Percentiles rank a stretch among this genome's conserved stretches.
Conservation (phyloP, 1,139 yeast species). For the Scheffersomyces parashehatae region DNA sequence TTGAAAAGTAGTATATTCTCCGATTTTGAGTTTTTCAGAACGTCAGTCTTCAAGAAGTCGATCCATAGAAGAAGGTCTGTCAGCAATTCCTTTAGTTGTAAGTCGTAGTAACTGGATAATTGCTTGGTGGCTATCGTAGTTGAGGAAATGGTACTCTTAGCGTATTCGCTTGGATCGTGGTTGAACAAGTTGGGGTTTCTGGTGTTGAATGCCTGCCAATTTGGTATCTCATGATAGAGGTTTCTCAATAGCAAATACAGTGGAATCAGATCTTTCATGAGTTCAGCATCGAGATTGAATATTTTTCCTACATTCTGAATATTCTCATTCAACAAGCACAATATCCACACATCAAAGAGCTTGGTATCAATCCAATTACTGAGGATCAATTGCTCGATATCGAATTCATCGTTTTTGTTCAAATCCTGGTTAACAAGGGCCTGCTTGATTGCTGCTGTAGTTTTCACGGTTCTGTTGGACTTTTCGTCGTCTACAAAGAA, state of each 20-base stretch:
- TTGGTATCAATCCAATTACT: slow-evolving; percentile 36
- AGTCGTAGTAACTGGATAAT: slow-evolving; percentile 4
- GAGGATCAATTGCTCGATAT: slow-evolving; percentile 20
- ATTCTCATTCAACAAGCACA: slow-evolving; percentile 27
- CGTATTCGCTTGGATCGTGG: slow-evolving; percentile 1
- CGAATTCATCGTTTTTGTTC: not conserved
- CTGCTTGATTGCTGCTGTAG: slow-evolving; percentile 19
- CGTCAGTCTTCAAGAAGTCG: slow-evolving; percentile 1
- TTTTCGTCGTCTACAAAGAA: slow-evolving; percentile 39
- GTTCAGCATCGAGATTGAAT: slow-evolving; percentile 7
- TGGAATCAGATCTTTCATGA: not conserved
- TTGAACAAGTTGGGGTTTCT: slow-evolving; percentile 13
- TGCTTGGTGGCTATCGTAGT: not conserved
- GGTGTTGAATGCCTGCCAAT: slow-evolving; percentile 12
- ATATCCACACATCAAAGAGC: slow-evolving; percentile 43
- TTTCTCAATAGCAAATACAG: slow-evolving; percentile 5
- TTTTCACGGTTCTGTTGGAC: slow-evolving; percentile 22
- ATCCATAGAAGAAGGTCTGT: slow-evolving; percentile 5
- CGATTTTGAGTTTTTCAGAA: slow-evolving; percentile 1
- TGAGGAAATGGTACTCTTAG: not conserved
- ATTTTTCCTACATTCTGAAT: slow-evolving; percentile 4
- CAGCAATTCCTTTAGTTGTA: slow-evolving; percentile 5
- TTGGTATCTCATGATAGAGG: slow-evolving; percentile 8
- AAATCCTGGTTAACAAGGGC: slow-evolving; percentile 20
- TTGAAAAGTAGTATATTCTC: slow-evolving; percentile 11